Conservation (phyloP, 768 basidiomycete genomes). For the Naganishia randhawae region DNA sequence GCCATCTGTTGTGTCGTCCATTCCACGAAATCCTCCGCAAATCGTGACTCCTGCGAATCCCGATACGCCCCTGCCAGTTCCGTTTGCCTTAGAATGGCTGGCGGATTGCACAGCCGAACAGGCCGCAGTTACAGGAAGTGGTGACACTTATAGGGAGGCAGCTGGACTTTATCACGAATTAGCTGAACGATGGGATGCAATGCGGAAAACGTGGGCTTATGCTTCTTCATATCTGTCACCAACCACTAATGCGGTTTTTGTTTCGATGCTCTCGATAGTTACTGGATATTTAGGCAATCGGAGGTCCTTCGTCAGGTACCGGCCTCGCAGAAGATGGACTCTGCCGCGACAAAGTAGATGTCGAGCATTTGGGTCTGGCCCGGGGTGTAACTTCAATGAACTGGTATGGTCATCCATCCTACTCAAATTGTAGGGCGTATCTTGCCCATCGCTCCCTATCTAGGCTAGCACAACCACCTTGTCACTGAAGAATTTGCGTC, state of each 20-base stretch:
- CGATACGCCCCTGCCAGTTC: constrained; percentile 72
- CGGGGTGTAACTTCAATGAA: neutral
- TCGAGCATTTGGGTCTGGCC: neutral
- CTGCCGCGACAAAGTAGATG: neutral
- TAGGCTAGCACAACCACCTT: no score
- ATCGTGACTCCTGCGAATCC: constrained; percentile 59
- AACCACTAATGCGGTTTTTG: constrained; percentile 1
- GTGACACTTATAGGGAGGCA: constrained; percentile 21
- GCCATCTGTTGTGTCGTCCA: neutral
- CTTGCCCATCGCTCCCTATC: no score
- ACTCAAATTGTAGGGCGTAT: no score
- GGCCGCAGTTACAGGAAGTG: constrained; percentile 57
- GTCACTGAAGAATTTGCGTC: no score
- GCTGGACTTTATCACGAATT: constrained; percentile 22
- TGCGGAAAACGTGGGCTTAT: constrained; percentile 31
- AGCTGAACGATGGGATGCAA: constrained; percentile 31
- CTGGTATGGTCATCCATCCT: no score
- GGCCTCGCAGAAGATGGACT: neutral
- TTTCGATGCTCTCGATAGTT: constrained; percentile 17
- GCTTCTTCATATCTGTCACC: neutral
- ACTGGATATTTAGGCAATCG: constrained; percentile 25
- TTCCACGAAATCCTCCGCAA: constrained; percentile 4
- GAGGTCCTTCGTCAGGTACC: constrained; percentile 20
- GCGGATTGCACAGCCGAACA: constrained; percentile 59
- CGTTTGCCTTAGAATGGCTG: constrained; percentile 76